phyloP scores from a whole-genome alignment of 805 yeast genomes.

The Wickerhamomyces hampshirensis region DNA sequence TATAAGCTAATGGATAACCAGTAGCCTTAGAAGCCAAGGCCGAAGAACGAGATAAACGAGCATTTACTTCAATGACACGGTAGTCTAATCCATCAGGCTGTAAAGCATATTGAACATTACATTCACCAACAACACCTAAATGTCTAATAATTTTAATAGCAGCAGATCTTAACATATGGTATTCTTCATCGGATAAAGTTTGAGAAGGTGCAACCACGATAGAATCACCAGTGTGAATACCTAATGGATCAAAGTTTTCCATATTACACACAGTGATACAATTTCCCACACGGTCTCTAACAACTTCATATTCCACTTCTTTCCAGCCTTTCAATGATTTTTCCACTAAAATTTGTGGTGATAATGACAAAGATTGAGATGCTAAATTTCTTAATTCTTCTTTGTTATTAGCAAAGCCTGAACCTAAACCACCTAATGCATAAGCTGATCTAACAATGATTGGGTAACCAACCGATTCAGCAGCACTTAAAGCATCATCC shows the following conservation, averaged over 20 bases:
- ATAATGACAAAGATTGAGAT: slow-evolving; percentile 79
- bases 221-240: slow-evolving; percentile 98
- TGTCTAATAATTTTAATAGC: slow-evolving; percentile 97
- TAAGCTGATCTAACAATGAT: slow-evolving; percentile 96
- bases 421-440: slow-evolving; percentile 96
- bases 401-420: slow-evolving; percentile 88
- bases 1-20: slow-evolving; percentile 97
- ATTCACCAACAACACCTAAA: slow-evolving; percentile 97
- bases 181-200: slow-evolving; percentile 94
- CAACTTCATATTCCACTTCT: slow-evolving; percentile 98
- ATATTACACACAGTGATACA: slow-evolving; percentile 98
- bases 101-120: slow-evolving; percentile 95
- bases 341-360: slow-evolving; percentile 95
- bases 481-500: slow-evolving; percentile 92
- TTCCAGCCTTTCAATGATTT: slow-evolving; percentile 98
- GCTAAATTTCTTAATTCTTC: slow-evolving; percentile 83
- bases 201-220: slow-evolving; percentile 99
- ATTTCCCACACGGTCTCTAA: slow-evolving; percentile 92
- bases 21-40: slow-evolving; percentile 98
- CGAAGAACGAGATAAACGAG: slow-evolving; percentile 93
- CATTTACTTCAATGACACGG: slow-evolving; percentile 96
- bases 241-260: slow-evolving; percentile 98
- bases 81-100: slow-evolving; percentile 95
- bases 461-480: slow-evolving; percentile 84
- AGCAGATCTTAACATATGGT: slow-evolving; percentile 95